Evolutionary conservation across 495 filamentous ascomycete species (phyloP).

Genomic region (Neurospora pannonica): DNA sequence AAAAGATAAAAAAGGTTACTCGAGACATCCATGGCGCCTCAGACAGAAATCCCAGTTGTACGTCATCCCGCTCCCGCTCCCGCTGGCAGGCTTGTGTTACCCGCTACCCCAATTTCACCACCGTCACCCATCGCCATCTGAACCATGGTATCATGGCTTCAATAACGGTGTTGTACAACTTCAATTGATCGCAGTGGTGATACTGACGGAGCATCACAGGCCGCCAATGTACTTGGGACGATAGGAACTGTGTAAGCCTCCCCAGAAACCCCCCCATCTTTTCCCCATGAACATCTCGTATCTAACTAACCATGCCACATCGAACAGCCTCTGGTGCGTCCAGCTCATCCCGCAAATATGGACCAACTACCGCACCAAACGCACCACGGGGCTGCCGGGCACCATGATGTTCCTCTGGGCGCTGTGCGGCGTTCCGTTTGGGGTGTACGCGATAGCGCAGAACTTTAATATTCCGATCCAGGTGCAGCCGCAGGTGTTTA

Average conservation of each 20-base stretch:
- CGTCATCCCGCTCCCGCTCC: not conserved
- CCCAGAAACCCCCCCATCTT: not conserved
- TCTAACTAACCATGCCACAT: not conserved
- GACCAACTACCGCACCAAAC: constrained; percentile 61
- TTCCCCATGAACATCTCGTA: not conserved
- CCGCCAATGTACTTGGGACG: constrained; percentile 38
- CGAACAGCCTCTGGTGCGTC: constrained; percentile 36
- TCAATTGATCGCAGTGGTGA: not conserved
- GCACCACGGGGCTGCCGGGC: constrained; percentile 62
- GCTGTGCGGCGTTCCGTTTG: constrained; percentile 43
- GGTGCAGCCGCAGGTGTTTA: constrained; percentile 64
- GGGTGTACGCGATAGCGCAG: constrained; percentile 38
- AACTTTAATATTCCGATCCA: constrained; percentile 68
- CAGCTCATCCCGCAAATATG: constrained; percentile 50
- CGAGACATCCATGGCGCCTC: constrained; percentile 28
- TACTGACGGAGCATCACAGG: constrained; percentile 11
- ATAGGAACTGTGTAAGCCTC: not conserved
- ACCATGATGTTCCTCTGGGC: constrained; percentile 73
- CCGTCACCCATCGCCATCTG: not conserved
- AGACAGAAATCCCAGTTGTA: constrained; percentile 33
- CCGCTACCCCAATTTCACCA: not conserved
- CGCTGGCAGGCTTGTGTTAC: not conserved
- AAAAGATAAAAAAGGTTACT: not conserved
- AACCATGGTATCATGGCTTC: not conserved
- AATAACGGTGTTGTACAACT: not conserved